Base-by-base conservation (phyloP, 441 rosid genomes). In the Populus hybrid region DNA sequence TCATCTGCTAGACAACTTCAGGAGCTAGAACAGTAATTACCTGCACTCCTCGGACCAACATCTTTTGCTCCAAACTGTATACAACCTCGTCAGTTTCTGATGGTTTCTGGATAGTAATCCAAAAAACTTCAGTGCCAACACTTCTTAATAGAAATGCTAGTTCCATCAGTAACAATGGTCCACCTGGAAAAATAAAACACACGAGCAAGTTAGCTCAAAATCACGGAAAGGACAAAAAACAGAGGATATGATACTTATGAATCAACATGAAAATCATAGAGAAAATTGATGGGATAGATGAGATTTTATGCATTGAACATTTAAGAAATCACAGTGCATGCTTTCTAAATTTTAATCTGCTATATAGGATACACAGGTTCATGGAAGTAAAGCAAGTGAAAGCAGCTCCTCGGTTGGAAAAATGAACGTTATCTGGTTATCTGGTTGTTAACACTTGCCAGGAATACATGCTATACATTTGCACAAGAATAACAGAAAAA, bases 81-180 rank as follows among this genome's bases (percentile, higher is more conserved):
- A 83, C 74, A 21, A 88, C 90, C 74, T 81, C 87, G 29, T 88
- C 84, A 65, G 83, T 74, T 76, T 79, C 88, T 7, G 79, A 21
- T 71, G 90, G 91, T 74, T 83, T 88, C 76, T 78, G 89, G 72
- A 81, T 78, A 11, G 93, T 88, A 69, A 84, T 84, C 93, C 93
- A 90, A 73, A 59, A 79, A 67, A 90, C 91, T 74, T 88, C 84
- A 72, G 93, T 82, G 42, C 93, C 93, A 72, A 90, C 93, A 74
- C 86, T 64, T 74, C 93, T 83, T 73, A 90, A 77, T n/a, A 90
- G 84, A 86, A 90, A 90, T n/a, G 91, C 91, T 42, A 88, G 83
- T 82, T 90, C 93, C 91, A 90, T 88, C 81, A 90, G 84, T 84
- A 88, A 63, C 81, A 90, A 79, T 12, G 91, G 93, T 50, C 93